These are phyloP conservation scores for Aspergillus pseudoglaucus DNA, from an alignment of 2,329 filamentous ascomycete genomes.

Conservation along the genomic window DNA sequence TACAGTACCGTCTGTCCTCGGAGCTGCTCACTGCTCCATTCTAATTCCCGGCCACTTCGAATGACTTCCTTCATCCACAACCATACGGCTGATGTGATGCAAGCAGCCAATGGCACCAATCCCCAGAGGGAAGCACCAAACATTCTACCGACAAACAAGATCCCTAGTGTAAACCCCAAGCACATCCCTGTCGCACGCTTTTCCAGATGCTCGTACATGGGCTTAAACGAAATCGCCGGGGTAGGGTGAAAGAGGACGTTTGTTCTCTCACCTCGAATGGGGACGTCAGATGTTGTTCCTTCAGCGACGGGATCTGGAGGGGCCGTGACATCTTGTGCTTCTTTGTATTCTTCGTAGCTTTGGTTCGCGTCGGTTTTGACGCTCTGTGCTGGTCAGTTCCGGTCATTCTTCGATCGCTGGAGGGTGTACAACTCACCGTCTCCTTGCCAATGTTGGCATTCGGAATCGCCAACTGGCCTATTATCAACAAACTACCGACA, in stretches of 20 bases:
- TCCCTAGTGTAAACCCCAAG: slow-evolving; percentile 62
- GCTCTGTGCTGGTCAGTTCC: slow-evolving; percentile 35
- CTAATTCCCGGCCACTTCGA: slow-evolving; percentile 69
- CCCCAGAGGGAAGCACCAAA: slow-evolving; percentile 74
- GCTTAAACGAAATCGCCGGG: slow-evolving; percentile 80
- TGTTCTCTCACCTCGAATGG: slow-evolving; percentile 93
- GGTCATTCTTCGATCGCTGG: neutral
- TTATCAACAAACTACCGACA: slow-evolving; percentile 1
- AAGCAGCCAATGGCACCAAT: slow-evolving; percentile 65
- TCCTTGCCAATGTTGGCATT: slow-evolving; percentile 79
- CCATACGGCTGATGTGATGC: slow-evolving; percentile 70
- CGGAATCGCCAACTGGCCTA: slow-evolving; percentile 65
- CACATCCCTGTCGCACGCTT: slow-evolving; percentile 66
- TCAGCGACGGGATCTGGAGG: slow-evolving; percentile 79
- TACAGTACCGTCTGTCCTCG: slow-evolving; percentile 65
- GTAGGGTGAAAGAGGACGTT: slow-evolving; percentile 95
- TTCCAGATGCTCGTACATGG: slow-evolving; percentile 74
- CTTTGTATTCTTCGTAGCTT: slow-evolving; percentile 70
- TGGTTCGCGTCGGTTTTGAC: slow-evolving; percentile 66
- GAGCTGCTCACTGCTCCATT: slow-evolving; percentile 83
- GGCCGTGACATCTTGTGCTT: slow-evolving; percentile 81
- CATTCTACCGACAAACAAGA: slow-evolving; percentile 69
- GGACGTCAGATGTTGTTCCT: slow-evolving; percentile 84
- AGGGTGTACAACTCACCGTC: slow-evolving; percentile 42
- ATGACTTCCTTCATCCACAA: slow-evolving; percentile 87